Evolutionary conservation across 306 rosid species (phyloP), one percentile per base, ranked within the genome.

Genomic region (Prunus mira): DNA sequence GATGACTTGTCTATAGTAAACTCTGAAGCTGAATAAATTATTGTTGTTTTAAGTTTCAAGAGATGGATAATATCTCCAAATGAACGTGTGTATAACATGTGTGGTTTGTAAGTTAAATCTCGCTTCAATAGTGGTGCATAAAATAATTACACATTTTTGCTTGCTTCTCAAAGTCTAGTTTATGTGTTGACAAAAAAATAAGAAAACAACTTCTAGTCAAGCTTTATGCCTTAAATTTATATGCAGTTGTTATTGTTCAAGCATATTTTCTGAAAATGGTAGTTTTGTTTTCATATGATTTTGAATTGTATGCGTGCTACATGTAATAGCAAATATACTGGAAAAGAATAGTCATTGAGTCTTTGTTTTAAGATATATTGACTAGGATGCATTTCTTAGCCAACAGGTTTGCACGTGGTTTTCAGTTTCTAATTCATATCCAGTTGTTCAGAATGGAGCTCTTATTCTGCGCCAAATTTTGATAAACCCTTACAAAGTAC

Each of bases 401-500:
- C 41, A 38, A 57, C 41, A 20, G 7, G 8, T 71, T 71, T 54
- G 64, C 1, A 46, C 27, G 1, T 41, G 12, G 30, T 7, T 60
- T 43, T 38, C 11, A 15, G 11, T 57, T 50, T 67, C n/a, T 18
- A 12, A 22, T 14, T 38, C 14, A 6, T 27, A 46, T 43, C 45
- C 5, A 5, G 43, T 73, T 25, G 27, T 45, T 61, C 69, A 45
- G 43, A 65, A 19, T 46, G 61, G 11, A 73, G 27, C 18, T 45
- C 6, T 65, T 38, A 22, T 18, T 57, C 18, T 46, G 56, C 28
- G 4, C 69, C 46, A 28, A 6, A 24, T 3, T 69, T 69, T 68
- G 5, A 10, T 46, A 28, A 61, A 46, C 38, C 5, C 25, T 41
- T 60, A 73, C 54, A 69, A 84, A 30, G 71, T 72, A 62, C 28